phyloP scores from a whole-genome alignment of 148 eudicot species.

The Rhododendron kiyosumense region DNA sequence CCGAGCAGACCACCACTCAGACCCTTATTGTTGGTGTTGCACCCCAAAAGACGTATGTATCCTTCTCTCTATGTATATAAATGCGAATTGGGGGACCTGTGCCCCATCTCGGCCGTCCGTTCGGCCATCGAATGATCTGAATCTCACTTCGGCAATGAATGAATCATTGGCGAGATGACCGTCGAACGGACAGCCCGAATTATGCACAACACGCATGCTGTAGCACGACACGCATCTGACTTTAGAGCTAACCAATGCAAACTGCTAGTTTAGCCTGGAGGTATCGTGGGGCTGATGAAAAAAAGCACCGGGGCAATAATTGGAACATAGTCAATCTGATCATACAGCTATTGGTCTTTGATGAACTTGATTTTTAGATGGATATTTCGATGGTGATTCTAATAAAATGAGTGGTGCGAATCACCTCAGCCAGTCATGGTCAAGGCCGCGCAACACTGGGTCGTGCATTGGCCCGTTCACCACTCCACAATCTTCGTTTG shows the following conservation, averaged over 20 bases:
- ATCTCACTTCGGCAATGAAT: no score
- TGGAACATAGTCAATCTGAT: not conserved
- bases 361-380: not conserved
- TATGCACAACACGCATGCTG: no score
- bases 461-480: not conserved
- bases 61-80: not conserved
- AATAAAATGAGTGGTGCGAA: not conserved
- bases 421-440: not conserved
- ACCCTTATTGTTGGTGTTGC: slow-evolving; percentile 52
- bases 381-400: not conserved
- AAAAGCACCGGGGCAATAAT: not conserved
- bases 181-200: no score
- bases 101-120: no score
- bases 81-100: not conserved
- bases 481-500: not conserved
- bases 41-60: slow-evolving; percentile 37
- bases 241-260: not conserved
- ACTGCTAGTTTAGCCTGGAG: not conserved
- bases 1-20: slow-evolving; percentile 30
- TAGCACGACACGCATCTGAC: not conserved
- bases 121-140: no score
- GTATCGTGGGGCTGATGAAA: not conserved
- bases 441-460: not conserved
- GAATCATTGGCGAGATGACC: no score
- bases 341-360: not conserved